A percentile compares a stretch with the other conserved stretches of the same genome.
These are phyloP conservation scores for Aotearoamyces nothofagi DNA, from an alignment of 2,329 filamentous ascomycete species.

Conservation along the genomic window DNA sequence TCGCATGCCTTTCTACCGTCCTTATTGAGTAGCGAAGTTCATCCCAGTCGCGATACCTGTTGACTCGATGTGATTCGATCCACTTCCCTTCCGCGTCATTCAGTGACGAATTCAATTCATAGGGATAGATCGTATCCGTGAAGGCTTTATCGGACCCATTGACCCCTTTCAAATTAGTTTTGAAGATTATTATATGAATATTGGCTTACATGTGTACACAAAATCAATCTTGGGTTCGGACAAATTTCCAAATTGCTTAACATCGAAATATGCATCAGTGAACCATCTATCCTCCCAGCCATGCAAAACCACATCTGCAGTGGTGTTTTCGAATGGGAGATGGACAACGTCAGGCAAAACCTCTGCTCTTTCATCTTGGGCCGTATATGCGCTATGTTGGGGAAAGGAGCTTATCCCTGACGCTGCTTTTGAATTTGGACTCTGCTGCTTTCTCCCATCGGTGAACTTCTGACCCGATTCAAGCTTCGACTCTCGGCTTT, in stretches of 20 bases:
- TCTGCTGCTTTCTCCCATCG: too few species aligned
- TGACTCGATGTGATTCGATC: constrained; percentile 25
- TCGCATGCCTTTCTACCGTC: constrained; percentile 25
- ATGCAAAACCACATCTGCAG: constrained; percentile 21
- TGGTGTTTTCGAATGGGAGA: constrained; percentile 24
- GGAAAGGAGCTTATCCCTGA: too few species aligned
- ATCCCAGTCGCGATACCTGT: constrained; percentile 28
- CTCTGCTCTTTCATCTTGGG: constrained; percentile 9
- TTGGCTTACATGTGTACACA: constrained; percentile 23
- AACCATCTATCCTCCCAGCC: constrained; percentile 28
- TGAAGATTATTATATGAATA: background rate
- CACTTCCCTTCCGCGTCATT: constrained; percentile 25
- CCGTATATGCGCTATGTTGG: constrained; percentile 5
- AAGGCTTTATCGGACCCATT: constrained; percentile 26
- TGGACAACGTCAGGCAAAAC: constrained; percentile 24
- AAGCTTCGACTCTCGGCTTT: too few species aligned
- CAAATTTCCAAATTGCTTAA: constrained; percentile 17
- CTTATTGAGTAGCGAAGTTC: constrained; percentile 28
- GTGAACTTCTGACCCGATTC: too few species aligned
- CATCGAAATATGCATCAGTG: constrained; percentile 19
- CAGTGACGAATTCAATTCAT: constrained; percentile 24
- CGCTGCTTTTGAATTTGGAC: too few species aligned
- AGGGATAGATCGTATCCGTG: constrained; percentile 20
- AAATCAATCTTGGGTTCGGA: constrained; percentile 27
- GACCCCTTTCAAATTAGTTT: constrained; percentile 15